Conservation (phyloP, 352 stramenopile genomes). For the Phytophthora fragariae region DNA sequence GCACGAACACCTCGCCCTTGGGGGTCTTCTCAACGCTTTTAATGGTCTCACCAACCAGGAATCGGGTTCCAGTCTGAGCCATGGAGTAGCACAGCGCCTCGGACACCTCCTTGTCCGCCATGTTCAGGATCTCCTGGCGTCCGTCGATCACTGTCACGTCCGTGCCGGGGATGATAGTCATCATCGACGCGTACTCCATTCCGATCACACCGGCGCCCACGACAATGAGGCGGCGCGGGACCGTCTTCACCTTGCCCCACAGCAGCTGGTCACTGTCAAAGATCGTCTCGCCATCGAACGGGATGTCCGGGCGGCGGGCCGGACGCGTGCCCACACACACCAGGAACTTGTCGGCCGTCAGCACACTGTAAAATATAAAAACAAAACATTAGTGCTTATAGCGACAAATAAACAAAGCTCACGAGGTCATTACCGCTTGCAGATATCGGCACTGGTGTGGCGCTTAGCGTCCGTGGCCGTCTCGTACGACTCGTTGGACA, state of each 20-base stretch:
- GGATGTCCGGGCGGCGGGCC: constrained; percentile 78
- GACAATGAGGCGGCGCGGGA: constrained; percentile 82
- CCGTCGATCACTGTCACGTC: constrained; percentile 92
- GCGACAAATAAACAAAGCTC: not conserved
- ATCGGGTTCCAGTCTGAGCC: constrained; percentile 88
- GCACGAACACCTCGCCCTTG: constrained; percentile 76
- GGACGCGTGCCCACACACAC: constrained; percentile 88
- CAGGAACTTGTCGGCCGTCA: constrained; percentile 89
- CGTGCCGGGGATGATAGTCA: constrained; percentile 91
- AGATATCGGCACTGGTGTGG: constrained; percentile 81
- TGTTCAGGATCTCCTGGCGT: constrained; percentile 87
- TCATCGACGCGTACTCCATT: constrained; percentile 94
- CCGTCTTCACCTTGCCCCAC: constrained; percentile 77
- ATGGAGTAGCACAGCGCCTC: constrained; percentile 90
- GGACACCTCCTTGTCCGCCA: constrained; percentile 90
- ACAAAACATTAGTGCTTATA: too few relatives aligned
- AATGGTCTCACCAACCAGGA: constrained; percentile 84
- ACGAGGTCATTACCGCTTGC: constrained; percentile 65
- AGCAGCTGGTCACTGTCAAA: constrained; percentile 89
- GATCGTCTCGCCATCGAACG: constrained; percentile 88
- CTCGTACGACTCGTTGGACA: constrained; percentile 88
- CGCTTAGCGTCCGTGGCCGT: constrained; percentile 77
- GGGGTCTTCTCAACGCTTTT: constrained; percentile 72
- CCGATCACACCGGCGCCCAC: constrained; percentile 89
- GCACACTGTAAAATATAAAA: constrained; percentile 48